Percentiles rank a stretch among this genome's conserved stretches.
Evolutionary conservation across 257 asterid genomes (phyloP).

Genomic region (Ilex aquifolium): DNA sequence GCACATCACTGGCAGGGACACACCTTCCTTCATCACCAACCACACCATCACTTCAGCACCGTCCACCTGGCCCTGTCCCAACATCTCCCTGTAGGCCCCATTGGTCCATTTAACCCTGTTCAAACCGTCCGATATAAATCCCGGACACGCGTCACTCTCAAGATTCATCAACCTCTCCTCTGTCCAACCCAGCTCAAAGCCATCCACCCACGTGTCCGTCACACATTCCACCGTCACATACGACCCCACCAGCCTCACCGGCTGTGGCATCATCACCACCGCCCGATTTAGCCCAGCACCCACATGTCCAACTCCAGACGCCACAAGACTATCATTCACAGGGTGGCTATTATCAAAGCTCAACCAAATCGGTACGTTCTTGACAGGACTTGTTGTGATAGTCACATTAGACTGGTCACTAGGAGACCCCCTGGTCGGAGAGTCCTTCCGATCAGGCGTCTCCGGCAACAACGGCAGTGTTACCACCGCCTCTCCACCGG

Average conservation of each 20-base stretch:
- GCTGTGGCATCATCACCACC: conserved; percentile 10
- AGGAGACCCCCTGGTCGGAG: conserved; percentile 14
- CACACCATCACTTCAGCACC: conserved; percentile 35
- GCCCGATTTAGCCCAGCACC: conserved; percentile 5
- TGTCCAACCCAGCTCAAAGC: conserved; percentile 26
- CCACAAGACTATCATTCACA: background rate
- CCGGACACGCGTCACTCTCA: conserved; percentile 70
- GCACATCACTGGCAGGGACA: conserved; percentile 21
- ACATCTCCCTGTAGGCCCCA: conserved; percentile 43
- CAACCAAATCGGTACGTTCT: conserved; percentile 33
- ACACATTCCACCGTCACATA: conserved; percentile 50
- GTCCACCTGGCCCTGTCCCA: conserved; percentile 12
- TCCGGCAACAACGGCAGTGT: conserved; percentile 51
- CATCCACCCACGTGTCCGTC: conserved; percentile 40
- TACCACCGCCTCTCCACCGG: conserved; percentile 22
- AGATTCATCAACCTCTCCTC: conserved; percentile 46
- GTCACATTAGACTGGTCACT: conserved; percentile 5
- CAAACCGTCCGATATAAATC: conserved; percentile 49
- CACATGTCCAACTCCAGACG: conserved; percentile 8
- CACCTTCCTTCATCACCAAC: conserved; percentile 42
- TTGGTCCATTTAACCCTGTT: conserved; percentile 59
- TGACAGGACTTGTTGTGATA: background rate
- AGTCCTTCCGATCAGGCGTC: conserved; percentile 14
- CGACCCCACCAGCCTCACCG: conserved; percentile 21
- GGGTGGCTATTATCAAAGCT: conserved; percentile 28